Evolutionary conservation across 352 stramenopile genomes (phyloP).

Genomic region (Pythium plurisporium): DNA sequence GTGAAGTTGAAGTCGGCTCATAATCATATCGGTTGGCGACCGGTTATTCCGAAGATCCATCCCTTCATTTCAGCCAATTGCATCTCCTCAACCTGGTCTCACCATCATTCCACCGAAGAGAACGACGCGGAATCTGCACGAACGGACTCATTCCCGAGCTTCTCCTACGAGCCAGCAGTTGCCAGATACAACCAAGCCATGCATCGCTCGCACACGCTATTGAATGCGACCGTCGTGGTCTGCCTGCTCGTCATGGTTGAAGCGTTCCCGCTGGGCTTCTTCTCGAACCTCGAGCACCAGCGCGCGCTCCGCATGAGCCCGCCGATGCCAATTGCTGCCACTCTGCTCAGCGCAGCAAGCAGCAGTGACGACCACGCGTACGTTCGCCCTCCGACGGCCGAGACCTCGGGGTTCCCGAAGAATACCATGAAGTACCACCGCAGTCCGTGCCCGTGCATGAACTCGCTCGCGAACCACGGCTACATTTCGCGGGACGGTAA

Average conservation of each 20-base stretch:
- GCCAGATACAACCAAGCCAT: neutral
- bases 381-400: slow-evolving; percentile 28
- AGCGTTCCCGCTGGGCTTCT: slow-evolving; percentile 9
- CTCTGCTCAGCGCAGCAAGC: neutral
- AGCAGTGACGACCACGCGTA: slow-evolving; percentile 26
- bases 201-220: neutral
- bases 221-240: neutral
- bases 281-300: neutral
- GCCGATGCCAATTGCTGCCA: neutral
- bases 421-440: slow-evolving; percentile 47
- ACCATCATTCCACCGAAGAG: slow-evolving; percentile 2
- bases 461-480: slow-evolving; percentile 68
- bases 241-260: neutral
- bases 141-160: neutral
- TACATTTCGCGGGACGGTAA: slow-evolving; percentile 62
- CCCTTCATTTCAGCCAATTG: neutral
- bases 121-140: neutral
- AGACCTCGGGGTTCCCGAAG: slow-evolving; percentile 46
- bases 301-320: slow-evolving; percentile 4
- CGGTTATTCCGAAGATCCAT: neutral
- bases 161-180: neutral
- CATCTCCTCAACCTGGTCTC: neutral
- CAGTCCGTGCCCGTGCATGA: slow-evolving; percentile 58
- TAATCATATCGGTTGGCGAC: neutral
- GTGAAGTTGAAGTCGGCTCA: slow-evolving; percentile 1